Base-by-base conservation (phyloP, 768 basidiomycete species). In the Lentinula detonsa region DNA sequence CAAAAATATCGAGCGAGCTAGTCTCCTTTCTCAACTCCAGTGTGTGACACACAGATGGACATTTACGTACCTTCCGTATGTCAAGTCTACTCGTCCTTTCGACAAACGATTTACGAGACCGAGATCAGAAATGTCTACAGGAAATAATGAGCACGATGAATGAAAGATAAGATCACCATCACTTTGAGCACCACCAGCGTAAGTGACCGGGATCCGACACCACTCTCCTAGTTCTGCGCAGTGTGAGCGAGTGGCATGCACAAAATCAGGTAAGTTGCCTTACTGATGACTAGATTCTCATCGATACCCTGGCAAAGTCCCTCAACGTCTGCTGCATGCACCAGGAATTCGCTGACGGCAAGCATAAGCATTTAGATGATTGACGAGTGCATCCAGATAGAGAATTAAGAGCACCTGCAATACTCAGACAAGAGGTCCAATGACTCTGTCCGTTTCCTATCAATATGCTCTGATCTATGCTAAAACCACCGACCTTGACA, bases 301-400 rank as follows among this genome's bases (percentile, higher is more conserved):
- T 99, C 97, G 61, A 98, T 95, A 1, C 97, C 97, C 75, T 95
- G 86, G 71, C 97, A 98, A 23, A 98, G 75, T 0, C 97, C 97
- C 72, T 99, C 97, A 8, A 99, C 95, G 65, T 98, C 97, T n/a
- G 97, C 97, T 0, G 97, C 96, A 72, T 99, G 97, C 31, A 99
- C 81, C 48, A 99, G 75, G 65, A 99, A 92, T 70, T 98, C 97
- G 65, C 95, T 95, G 64, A 18, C 6, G 4, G 31, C 16, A 45
- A 49, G 31, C 13, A 56, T 37, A 45, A 49, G 31, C 13, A 56
- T 37, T 21, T 5, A 56, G 43, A 8, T 57, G 7, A 50, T 3
- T 39, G 15, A 60, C 1, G 23, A 53, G 46, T 13, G 9, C 50
- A 56, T 10, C 53, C 53, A 56, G 13, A 28, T 11, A 18, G 39